These are phyloP conservation scores for Hippophae gyantsensis DNA, from an alignment of 306 rosid genomes.

Conservation along the genomic window DNA sequence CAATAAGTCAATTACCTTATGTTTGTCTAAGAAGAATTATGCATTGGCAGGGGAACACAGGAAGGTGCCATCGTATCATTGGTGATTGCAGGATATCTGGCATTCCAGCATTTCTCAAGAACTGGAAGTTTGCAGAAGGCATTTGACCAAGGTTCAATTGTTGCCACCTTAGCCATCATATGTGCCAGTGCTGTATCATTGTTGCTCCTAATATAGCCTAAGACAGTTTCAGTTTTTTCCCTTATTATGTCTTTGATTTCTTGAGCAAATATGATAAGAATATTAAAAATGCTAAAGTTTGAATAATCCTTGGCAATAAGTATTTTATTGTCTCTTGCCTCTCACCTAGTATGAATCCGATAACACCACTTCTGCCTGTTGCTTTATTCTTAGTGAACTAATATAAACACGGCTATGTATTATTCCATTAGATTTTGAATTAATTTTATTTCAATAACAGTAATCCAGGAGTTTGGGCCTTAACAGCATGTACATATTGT, in stretches of 20 bases:
- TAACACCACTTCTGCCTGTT: not conserved
- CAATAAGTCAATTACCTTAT: conserved; percentile 2
- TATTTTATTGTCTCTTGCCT: not conserved
- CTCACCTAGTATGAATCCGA: not conserved
- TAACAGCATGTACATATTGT: too few species aligned
- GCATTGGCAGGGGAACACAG: conserved; percentile 58
- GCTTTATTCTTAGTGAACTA: not conserved
- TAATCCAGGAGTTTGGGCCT: too few species aligned
- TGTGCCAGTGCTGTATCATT: conserved; percentile 36
- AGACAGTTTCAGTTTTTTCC: too few species aligned
- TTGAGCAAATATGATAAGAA: conserved; percentile 1
- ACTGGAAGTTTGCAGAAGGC: conserved; percentile 51
- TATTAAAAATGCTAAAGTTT: conserved; percentile 3
- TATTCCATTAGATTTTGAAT: too few species aligned
- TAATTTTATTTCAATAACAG: too few species aligned
- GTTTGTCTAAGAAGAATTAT: conserved; percentile 13
- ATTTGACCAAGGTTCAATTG: conserved; percentile 79
- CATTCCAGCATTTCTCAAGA: conserved; percentile 90
- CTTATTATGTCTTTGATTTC: not conserved
- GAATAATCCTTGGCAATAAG: not conserved
- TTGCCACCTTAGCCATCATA: conserved; percentile 62
- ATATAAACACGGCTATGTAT: too few species aligned
- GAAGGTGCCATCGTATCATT: conserved; percentile 63
- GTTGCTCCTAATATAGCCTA: conserved; percentile 52
- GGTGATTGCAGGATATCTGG: conserved; percentile 65